Conservation (phyloP, 1,284 basidiomycete species). For the Leucoagaricus sp. region DNA sequence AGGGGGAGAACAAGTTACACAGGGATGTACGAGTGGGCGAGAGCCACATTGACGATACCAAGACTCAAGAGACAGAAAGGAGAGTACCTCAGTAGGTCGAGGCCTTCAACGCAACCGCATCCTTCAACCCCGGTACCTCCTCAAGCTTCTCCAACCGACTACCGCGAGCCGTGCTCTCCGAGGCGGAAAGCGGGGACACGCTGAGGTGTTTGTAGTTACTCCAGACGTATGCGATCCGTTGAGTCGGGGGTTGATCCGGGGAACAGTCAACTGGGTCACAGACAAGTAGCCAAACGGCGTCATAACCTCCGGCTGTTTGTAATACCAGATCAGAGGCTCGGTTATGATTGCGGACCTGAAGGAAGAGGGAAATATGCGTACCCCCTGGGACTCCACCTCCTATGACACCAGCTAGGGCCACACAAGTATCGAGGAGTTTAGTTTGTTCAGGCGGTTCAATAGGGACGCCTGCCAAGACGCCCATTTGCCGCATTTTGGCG, state of each 20-base stretch:
- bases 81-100: conserved; percentile 16
- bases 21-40: no score
- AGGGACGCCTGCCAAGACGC: conserved; percentile 75
- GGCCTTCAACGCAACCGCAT: conserved; percentile 35
- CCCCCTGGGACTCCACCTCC: conserved; percentile 97
- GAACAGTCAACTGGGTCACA: conserved; percentile 59
- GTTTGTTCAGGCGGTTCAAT: conserved; percentile 95
- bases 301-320: conserved; percentile 87
- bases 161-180: conserved; percentile 77
- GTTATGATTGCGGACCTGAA: background rate
- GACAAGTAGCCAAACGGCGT: conserved; percentile 93
- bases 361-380: conserved; percentile 37
- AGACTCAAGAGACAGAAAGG: background rate
- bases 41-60: background rate
- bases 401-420: conserved; percentile 79
- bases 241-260: conserved; percentile 43
- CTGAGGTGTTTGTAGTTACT: conserved; percentile 66
- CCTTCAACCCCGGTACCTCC: conserved; percentile 61
- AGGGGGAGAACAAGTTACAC: conserved; percentile 12
- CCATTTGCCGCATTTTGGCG: conserved; percentile 85
- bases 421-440: conserved; percentile 80
- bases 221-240: conserved; percentile 77
- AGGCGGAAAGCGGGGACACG: conserved; percentile 79
- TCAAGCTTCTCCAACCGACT: conserved; percentile 64
- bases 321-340: background rate